Conservation (phyloP, 1,284 basidiomycete genomes). For the Pisolithus thermaeus region DNA sequence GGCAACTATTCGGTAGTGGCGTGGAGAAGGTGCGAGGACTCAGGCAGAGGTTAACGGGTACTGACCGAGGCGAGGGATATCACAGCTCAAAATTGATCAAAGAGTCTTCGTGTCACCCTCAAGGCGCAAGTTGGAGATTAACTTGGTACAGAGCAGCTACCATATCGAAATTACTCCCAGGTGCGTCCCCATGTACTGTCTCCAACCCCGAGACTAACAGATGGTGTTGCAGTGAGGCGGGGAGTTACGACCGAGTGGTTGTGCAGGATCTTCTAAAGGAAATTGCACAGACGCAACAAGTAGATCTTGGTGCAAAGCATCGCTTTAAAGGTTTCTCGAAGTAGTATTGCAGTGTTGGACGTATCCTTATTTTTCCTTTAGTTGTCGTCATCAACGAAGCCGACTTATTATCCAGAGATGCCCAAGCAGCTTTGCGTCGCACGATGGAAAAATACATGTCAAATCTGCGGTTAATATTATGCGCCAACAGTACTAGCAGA, state of each 20-base stretch:
- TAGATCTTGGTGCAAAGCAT: constrained; percentile 93
- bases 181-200: constrained; percentile 35
- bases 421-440: constrained; percentile 92
- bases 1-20: constrained; percentile 88
- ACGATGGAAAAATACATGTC: constrained; percentile 99
- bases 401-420: constrained; percentile 90
- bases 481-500: constrained; percentile 94
- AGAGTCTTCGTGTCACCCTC: constrained; percentile 93
- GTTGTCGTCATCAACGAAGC: constrained; percentile 99
- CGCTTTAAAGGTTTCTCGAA: constrained; percentile 82
- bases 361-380: constrained; percentile 27
- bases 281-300: constrained; percentile 98
- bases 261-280: constrained; percentile 98
- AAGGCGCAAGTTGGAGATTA: constrained; percentile 93
- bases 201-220: background rate
- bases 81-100: constrained; percentile 96
- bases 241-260: constrained; percentile 91
- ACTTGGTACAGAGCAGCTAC: constrained; percentile 95
- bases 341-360: background rate
- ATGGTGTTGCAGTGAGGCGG: constrained; percentile 71
- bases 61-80: background rate
- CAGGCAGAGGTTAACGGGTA: constrained; percentile 4
- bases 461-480: constrained; percentile 95
- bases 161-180: constrained; percentile 98
- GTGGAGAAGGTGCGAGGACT: constrained; percentile 74